Conservation (phyloP, 129 eudicot species). For the Logfia minima region DNA sequence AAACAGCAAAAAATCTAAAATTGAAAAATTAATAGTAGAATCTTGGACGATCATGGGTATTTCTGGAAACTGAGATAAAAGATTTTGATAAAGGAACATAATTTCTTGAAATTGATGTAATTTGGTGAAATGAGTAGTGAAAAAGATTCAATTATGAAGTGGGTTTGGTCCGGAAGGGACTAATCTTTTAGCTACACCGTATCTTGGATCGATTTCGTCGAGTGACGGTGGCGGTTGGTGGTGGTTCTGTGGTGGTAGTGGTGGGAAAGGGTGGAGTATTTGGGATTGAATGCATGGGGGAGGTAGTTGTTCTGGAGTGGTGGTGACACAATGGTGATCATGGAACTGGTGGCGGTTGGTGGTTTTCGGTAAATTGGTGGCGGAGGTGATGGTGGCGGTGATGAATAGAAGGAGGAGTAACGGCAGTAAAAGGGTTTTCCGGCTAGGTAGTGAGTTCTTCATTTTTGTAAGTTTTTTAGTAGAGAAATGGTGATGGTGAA, state of each 20-base stretch:
- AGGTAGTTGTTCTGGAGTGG: conserved; percentile 35
- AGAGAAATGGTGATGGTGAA: conserved; percentile 27
- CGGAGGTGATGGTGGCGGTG: conserved; percentile 20
- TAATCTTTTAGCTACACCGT: conserved; percentile 79
- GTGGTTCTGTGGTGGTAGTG: conserved; percentile 24
- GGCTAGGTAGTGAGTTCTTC: conserved; percentile 21
- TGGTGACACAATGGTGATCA: conserved; percentile 31
- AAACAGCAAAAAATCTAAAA: not conserved
- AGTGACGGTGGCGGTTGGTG: conserved; percentile 37
- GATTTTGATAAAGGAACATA: conserved; percentile 3
- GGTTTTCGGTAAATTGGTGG: conserved; percentile 24
- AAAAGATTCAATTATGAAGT: conserved; percentile 61
- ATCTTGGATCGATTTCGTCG: conserved; percentile 72
- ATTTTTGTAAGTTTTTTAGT: conserved; percentile 1
- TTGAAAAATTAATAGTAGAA: conserved; percentile 7
- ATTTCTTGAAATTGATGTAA: not conserved
- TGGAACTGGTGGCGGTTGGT: conserved; percentile 6
- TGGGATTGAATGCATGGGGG: conserved; percentile 36
- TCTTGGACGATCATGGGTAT: not conserved
- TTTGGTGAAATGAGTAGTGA: conserved; percentile 2
- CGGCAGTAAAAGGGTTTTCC: conserved; percentile 10
- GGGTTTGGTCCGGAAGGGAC: conserved; percentile 99
- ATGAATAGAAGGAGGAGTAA: conserved; percentile 33
- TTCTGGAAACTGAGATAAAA: not conserved
- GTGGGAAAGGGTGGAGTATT: conserved; percentile 40